phyloP scores from a whole-genome alignment of 208 protist genomes.

The Leishmania tropica region DNA sequence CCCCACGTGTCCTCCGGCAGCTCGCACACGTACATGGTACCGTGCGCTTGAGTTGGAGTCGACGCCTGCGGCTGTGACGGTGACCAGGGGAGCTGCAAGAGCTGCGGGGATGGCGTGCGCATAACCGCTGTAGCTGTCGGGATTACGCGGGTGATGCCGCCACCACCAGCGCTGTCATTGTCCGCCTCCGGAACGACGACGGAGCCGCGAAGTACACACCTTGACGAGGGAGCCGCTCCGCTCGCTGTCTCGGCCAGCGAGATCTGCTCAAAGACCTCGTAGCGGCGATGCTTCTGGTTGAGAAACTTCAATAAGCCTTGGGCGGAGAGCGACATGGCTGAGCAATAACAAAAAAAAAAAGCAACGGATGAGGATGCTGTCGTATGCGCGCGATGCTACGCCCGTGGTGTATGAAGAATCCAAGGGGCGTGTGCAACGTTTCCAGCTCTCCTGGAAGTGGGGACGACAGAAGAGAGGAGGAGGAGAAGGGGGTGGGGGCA shows the following conservation, averaged over 20 bases:
- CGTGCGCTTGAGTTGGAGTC: background rate
- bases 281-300: constrained; percentile 1
- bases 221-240: background rate
- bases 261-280: constrained; percentile 28
- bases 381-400: background rate
- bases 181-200: background rate
- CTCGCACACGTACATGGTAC: constrained; percentile 25
- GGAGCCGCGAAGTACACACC: background rate
- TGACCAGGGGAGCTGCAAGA: background rate
- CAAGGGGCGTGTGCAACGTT: background rate
- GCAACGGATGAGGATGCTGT: background rate
- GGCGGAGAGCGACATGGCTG: constrained; percentile 22
- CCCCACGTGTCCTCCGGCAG: constrained; percentile 26
- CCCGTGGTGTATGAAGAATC: background rate
- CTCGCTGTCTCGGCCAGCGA: constrained; percentile 6
- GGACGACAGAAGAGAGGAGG: background rate
- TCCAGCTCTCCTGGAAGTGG: background rate
- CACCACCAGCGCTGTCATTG: too few species aligned
- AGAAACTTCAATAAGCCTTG: constrained; percentile 18
- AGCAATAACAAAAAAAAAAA: background rate
- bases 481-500: background rate
- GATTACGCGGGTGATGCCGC: background rate
- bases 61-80: background rate
- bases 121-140: constrained; percentile 3
- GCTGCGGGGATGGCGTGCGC: background rate